Base-by-base conservation (phyloP, 495 filamentous ascomycete genomes). In the Penicillium antarcticum region DNA sequence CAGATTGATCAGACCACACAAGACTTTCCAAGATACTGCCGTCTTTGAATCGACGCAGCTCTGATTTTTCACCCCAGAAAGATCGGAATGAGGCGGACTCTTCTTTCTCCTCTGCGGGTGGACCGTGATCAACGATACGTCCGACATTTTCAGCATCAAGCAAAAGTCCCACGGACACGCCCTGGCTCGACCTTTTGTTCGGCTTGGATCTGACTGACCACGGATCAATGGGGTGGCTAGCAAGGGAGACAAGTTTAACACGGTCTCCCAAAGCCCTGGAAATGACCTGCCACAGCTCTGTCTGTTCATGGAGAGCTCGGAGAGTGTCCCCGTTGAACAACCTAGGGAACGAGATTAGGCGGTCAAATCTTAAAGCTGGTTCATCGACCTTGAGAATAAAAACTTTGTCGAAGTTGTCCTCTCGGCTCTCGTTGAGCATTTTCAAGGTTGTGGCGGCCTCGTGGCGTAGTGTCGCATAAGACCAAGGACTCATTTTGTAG, bases 401-500 rank as follows among this genome's bases (percentile, higher is more conserved):
- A 6, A 87, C 82, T 3, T 85, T 73, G 32, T 87, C 86, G 56
- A 97, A 96, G 50, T 88, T 86, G 60, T 96, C 89, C 44, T 82
- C 80, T 16, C 80, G 66, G n/a, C 76, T 77, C 55, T 94, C 82
- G 51, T 84, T 85, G 13, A 97, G 77, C 62, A 88, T 83, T n/a
- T 74, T 77, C 18, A 94, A 59, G 0, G 90, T 87, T 46, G 75
- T 73, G 38, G 63, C 76, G 12, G 91, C 89, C 60, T 97, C 90
- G 36, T 86, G 80, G 42, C 82, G 81, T 45, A 89, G 69, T 56
- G 83, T 58, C 5, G 71, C 63, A 60, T 95, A 95, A 8, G 91
- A 92, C 87, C 88, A 96, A 29, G 79, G 66, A 0, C 84, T 86
- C 89, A 96, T 95, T 62, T 96, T 97, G 72, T 86, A 97, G 13